phyloP scores from a whole-genome alignment of 2,329 filamentous ascomycete species.

The Septoria petroselini region DNA sequence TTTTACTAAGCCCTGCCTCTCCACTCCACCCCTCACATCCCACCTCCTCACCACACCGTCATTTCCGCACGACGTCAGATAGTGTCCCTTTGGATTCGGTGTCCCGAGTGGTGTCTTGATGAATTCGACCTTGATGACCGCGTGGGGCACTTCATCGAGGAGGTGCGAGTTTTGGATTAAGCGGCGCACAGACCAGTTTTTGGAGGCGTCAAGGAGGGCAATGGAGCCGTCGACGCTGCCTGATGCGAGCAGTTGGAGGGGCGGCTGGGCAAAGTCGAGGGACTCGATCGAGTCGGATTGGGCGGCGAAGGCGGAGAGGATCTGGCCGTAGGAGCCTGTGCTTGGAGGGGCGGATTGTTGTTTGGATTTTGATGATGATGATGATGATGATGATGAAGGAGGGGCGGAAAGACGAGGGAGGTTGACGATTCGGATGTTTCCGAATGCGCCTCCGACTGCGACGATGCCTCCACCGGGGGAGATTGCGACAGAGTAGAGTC shows the following conservation, averaged over 20 bases:
- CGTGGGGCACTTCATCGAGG: conserved; percentile 55
- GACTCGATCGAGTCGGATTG: conserved; percentile 80
- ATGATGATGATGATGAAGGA: conserved; percentile 31
- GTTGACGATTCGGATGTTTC: conserved; percentile 78
- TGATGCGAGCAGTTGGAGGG: conserved; percentile 59
- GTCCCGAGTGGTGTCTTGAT: conserved; percentile 50
- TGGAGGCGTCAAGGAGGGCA: conserved; percentile 79
- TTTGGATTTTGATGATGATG: conserved; percentile 47
- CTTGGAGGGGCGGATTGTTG: conserved; percentile 43
- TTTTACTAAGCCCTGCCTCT: conserved; percentile 67
- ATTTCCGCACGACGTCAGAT: conserved; percentile 85
- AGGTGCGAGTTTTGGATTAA: conserved; percentile 81
- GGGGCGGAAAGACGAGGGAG: conserved; percentile 61
- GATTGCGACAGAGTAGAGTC: conserved; percentile 82
- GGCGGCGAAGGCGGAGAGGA: conserved; percentile 78
- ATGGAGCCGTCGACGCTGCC: conserved; percentile 68
- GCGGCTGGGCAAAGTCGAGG: conserved; percentile 61
- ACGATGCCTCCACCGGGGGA: conserved; percentile 76
- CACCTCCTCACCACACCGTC: conserved; percentile 87
- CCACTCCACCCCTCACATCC: conserved; percentile 72
- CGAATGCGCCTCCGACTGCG: conserved; percentile 83
- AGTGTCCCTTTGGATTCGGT: conserved; percentile 49
- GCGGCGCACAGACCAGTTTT: conserved; percentile 80
- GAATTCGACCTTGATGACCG: conserved; percentile 91
- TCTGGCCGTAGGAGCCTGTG: conserved; percentile 61